These are phyloP conservation scores for Amaranthus tricolor DNA, from an alignment of 179 eudicot genomes.

Conservation along the genomic window DNA sequence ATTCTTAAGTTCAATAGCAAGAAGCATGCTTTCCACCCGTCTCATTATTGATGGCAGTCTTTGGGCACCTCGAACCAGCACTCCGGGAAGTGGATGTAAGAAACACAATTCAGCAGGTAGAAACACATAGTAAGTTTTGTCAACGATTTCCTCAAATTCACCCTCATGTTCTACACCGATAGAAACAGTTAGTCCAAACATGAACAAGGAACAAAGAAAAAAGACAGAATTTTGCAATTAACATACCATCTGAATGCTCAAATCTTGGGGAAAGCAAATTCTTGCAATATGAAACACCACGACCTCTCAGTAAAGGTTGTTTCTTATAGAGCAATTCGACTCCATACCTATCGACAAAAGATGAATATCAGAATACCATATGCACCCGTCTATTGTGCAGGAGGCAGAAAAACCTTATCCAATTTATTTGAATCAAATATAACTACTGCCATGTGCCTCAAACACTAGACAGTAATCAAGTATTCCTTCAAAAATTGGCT, in stretches of 20 bases:
- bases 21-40: slow-evolving; percentile 95
- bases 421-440: slow-evolving; percentile 17
- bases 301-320: slow-evolving; percentile 91
- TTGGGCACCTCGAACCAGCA: slow-evolving; percentile 95
- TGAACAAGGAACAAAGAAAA: slow-evolving; percentile 5
- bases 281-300: slow-evolving; percentile 99
- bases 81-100: slow-evolving; percentile 93
- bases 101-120: slow-evolving; percentile 95
- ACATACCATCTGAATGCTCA: slow-evolving; percentile 93
- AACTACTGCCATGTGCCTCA: slow-evolving; percentile 20
- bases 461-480: slow-evolving; percentile 22
- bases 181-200: slow-evolving; percentile 19
- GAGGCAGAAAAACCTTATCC: slow-evolving; percentile 33
- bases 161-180: slow-evolving; percentile 56
- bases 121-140: slow-evolving; percentile 92
- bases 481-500: slow-evolving; percentile 26
- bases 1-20: slow-evolving; percentile 88
- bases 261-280: slow-evolving; percentile 97
- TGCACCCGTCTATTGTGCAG: slow-evolving; percentile 37
- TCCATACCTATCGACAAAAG: slow-evolving; percentile 67
- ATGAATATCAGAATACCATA: slow-evolving; percentile 34
- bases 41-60: slow-evolving; percentile 98
- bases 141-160: slow-evolving; percentile 72
- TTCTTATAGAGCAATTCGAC: slow-evolving; percentile 78
- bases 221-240: neutral